These are phyloP conservation scores for Fraxinus platypoda DNA, from an alignment of 305 asterid species.

Conservation along the genomic window DNA sequence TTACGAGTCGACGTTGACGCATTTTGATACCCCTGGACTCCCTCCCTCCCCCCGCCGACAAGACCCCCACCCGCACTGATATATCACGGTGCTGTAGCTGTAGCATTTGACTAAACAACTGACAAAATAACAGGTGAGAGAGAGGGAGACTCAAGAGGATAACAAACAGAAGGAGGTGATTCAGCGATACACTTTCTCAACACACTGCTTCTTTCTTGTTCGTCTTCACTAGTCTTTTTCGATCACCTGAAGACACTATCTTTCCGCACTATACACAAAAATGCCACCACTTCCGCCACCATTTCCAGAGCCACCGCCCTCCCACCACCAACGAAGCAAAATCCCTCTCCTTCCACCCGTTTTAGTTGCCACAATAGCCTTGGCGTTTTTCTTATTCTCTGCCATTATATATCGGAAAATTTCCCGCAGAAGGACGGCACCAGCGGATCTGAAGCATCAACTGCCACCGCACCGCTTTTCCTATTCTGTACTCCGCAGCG, in stretches of 20 bases:
- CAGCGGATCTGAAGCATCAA: constrained; percentile 73
- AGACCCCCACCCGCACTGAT: neutral
- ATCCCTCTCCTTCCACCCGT: constrained; percentile 48
- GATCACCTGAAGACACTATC: neutral
- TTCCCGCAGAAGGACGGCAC: constrained; percentile 71
- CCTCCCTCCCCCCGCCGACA: neutral
- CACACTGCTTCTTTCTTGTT: constrained; percentile 25
- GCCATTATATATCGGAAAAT: constrained; percentile 58
- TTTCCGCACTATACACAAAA: constrained; percentile 21
- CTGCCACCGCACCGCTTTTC: constrained; percentile 61
- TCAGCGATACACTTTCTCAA: neutral
- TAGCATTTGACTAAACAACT: constrained; percentile 35
- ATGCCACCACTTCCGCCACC: constrained; percentile 59
- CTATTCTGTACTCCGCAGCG: constrained; percentile 54
- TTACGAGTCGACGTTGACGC: neutral
- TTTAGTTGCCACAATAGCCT: constrained; percentile 42
- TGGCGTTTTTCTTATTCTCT: constrained; percentile 45
- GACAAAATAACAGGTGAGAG: constrained; percentile 42
- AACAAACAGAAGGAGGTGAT: constrained; percentile 28
- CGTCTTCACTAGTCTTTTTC: constrained; percentile 37
- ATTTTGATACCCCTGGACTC: neutral
- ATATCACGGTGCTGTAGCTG: constrained; percentile 33
- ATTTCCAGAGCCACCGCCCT: constrained; percentile 23
- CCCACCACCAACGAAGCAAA: constrained; percentile 24
- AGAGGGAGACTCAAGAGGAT: constrained; percentile 14